A percentile compares a stretch with the other conserved stretches of the same genome.
phyloP scores from a whole-genome alignment of 768 basidiomycete species.

The Xerocomus spinulosus region DNA sequence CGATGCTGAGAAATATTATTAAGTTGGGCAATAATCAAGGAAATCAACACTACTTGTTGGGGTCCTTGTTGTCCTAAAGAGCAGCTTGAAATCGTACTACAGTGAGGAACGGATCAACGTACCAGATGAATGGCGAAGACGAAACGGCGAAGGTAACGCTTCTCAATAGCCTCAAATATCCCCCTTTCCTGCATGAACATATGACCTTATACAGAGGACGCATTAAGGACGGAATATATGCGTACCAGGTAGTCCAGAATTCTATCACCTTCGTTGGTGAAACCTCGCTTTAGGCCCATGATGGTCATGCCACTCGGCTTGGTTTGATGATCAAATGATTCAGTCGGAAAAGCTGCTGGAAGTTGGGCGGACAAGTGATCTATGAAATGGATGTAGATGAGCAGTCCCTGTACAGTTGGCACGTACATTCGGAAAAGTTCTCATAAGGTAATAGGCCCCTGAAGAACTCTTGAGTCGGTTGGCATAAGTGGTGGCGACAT shows the following conservation, averaged over 20 bases:
- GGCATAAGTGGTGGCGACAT: background rate
- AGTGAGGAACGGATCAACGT: conserved; percentile 16
- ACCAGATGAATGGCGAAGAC: conserved; percentile 85
- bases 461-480: conserved; percentile 8
- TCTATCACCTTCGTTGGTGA: conserved; percentile 78
- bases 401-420: background rate
- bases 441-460: conserved; percentile 77
- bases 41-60: conserved; percentile 58
- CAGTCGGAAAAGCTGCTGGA: conserved; percentile 29
- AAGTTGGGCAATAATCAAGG: conserved; percentile 8
- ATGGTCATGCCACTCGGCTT: conserved; percentile 62
- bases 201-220: conserved; percentile 4
- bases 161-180: conserved; percentile 82
- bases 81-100: background rate
- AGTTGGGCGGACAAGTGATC: conserved; percentile 30
- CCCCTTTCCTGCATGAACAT: conserved; percentile 61
- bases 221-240: conserved; percentile 17
- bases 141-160: conserved; percentile 79
- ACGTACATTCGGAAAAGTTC: conserved; percentile 66
- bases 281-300: conserved; percentile 69
- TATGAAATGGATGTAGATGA: conserved; percentile 1
- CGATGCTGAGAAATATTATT: conserved; percentile 47
- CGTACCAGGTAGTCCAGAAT: conserved; percentile 76
- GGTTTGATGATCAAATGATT: conserved; percentile 36
- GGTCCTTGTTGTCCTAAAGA: conserved; percentile 73